Base-by-base conservation (phyloP, 768 basidiomycete species). In the Mycena venus region DNA sequence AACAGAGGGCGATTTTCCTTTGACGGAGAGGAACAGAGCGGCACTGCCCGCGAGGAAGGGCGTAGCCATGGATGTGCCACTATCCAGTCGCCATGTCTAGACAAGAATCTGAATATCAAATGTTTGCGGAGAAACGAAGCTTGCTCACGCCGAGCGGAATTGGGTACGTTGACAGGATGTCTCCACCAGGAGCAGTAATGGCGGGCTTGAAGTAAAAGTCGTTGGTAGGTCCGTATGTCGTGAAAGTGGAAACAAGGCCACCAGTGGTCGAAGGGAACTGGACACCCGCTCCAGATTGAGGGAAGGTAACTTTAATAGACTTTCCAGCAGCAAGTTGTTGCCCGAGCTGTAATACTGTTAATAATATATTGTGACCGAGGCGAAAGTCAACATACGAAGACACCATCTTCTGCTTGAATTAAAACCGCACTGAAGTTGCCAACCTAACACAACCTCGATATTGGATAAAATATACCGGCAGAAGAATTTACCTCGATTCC, bases 121-220 rank as follows among this genome's bases (percentile, higher is more conserved):
- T n/a, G n/a, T n/a, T n/a, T n/a, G n/a, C n/a, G n/a, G n/a, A n/a
- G n/a, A n/a, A n/a, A n/a, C n/a, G n/a, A n/a, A n/a, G n/a, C n/a
- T n/a, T n/a, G n/a, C n/a, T n/a, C n/a, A n/a, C 79, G 12, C 87
- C 88, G 9, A 85, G 77, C 9, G 85, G 80, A 31, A 85, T 77
- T 4, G 88, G 89, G 34, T 84, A 79, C 2, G 89, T 88, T 0
- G 87, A 88, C 29, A 89, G 76, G 60, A 90, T 89, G 78, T 87
- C 86, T 1, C 89, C 89, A 12, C 90, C 90, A 0, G 90, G 89
- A 7, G 90, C 88, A 32, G 89, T 83, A 63, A 91, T 79, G 14
- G 89, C 84, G 12, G 90, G 89, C 66, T 90, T 90, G 85, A 89
- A 88, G 83, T 83, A 87, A 74, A 91, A 84, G 77, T 93, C 91